Evolutionary conservation across 2,329 filamentous ascomycete species (phyloP).

Genomic region (Cladophialophora bantiana): DNA sequence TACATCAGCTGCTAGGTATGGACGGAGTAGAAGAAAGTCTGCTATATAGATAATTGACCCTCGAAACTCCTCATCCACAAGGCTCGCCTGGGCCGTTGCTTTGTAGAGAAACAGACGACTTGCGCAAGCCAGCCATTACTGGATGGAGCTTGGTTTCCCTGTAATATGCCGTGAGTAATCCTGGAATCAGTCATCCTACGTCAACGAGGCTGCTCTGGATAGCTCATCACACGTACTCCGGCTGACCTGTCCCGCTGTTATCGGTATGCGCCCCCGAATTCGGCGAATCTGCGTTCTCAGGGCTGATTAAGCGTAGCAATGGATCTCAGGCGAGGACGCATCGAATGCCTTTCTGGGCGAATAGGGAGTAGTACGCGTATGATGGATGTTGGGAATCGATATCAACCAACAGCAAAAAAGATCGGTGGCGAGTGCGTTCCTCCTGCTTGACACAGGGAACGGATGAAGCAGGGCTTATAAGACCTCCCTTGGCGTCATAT

Average conservation of each 20-base stretch:
- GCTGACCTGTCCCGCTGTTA: not conserved
- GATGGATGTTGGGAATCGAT: not conserved
- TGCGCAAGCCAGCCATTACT: too few relatives aligned
- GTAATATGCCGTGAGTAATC: not conserved
- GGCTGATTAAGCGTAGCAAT: constrained; percentile 4
- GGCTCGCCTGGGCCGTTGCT: too few relatives aligned
- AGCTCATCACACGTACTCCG: not conserved
- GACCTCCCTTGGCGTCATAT: not conserved
- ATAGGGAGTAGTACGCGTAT: not conserved
- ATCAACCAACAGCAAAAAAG: not conserved
- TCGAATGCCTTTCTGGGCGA: not conserved
- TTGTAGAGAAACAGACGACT: too few relatives aligned
- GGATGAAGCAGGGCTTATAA: not conserved
- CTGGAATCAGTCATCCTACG: not conserved
- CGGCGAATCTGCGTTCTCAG: not conserved
- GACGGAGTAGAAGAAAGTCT: too few relatives aligned
- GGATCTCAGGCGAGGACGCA: not conserved
- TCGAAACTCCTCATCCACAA: too few relatives aligned
- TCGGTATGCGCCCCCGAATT: not conserved
- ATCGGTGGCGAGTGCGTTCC: not conserved
- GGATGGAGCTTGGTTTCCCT: too few relatives aligned
- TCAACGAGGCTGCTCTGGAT: constrained; percentile 6
- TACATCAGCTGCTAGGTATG: too few relatives aligned
- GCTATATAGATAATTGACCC: too few relatives aligned
- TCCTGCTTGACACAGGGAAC: not conserved